These are phyloP conservation scores for Polyporus tsugae DNA, from an alignment of 1,284 basidiomycete genomes.

Conservation along the genomic window DNA sequence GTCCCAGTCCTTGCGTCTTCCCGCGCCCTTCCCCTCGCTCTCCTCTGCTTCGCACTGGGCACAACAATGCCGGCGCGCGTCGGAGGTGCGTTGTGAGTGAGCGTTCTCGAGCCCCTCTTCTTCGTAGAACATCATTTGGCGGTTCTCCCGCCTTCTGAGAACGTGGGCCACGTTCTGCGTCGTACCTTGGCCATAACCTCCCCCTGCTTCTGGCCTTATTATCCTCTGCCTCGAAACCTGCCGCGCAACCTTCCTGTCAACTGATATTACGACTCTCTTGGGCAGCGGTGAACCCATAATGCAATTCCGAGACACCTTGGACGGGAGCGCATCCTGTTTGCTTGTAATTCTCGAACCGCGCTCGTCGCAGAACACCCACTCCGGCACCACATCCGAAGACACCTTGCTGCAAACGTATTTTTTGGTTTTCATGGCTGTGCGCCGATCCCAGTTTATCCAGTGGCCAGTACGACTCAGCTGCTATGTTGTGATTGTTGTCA, in stretches of 20 bases:
- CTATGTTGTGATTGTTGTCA: not conserved
- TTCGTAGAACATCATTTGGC: slow-evolving; percentile 2
- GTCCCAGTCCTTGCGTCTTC: not conserved
- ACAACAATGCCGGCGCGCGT: not conserved
- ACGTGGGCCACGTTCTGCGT: not conserved
- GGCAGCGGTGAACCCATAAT: not conserved
- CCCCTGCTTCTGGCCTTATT: not conserved
- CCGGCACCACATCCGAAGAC: not conserved
- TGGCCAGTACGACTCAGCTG: not conserved
- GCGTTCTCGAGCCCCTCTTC: not conserved
- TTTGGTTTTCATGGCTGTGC: not conserved
- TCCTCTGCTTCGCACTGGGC: not conserved
- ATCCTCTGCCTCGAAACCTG: not conserved
- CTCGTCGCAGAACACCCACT: not conserved
- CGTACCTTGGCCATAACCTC: not conserved
- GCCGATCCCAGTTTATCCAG: not conserved
- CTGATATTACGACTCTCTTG: not conserved
- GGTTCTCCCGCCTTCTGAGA: not conserved
- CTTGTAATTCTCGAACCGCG: too few species aligned
- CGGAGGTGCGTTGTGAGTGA: not conserved
- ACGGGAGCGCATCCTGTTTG: not conserved
- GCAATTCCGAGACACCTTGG: not conserved
- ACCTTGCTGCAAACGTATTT: not conserved
- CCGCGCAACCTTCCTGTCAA: not conserved
- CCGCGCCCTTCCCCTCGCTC: not conserved